phyloP scores from a whole-genome alignment of 176 grass and related monocot species.

The Triticum timopheevii region DNA sequence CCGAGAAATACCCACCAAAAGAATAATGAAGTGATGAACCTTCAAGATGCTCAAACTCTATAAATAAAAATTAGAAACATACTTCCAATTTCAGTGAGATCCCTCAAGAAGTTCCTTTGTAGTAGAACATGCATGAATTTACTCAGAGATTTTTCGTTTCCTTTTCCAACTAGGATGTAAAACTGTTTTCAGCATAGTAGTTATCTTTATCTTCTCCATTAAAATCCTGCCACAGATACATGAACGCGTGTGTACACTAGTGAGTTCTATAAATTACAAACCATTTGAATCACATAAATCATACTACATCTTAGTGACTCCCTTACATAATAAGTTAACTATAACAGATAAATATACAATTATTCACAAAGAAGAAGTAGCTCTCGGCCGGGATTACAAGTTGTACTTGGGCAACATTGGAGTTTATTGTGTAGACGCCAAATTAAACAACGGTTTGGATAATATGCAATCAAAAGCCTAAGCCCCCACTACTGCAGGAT shows the following conservation, averaged over 20 bases:
- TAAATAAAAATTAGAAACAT: neutral
- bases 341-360: constrained; percentile 27
- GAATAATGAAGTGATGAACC: neutral
- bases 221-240: too few relatives aligned
- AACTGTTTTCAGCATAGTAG: too few relatives aligned
- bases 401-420: constrained; percentile 5
- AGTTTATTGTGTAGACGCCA: constrained; percentile 1
- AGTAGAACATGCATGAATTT: neutral
- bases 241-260: too few relatives aligned
- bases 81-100: constrained; percentile 1
- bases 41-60: neutral
- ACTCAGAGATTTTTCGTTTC: neutral
- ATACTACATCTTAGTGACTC: neutral
- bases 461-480: constrained; percentile 45
- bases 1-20: too few relatives aligned
- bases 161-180: neutral
- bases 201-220: too few relatives aligned
- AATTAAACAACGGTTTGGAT: constrained; percentile 43
- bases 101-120: neutral
- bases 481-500: neutral
- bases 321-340: neutral
- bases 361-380: constrained; percentile 52
- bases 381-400: constrained; percentile 4
- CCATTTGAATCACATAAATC: too few relatives aligned
- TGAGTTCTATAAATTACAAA: too few relatives aligned